Percentiles rank a stretch among this genome's conserved stretches.
Evolutionary conservation across 2,329 filamentous ascomycete genomes (phyloP).

Genomic region (Fusarium globosum): DNA sequence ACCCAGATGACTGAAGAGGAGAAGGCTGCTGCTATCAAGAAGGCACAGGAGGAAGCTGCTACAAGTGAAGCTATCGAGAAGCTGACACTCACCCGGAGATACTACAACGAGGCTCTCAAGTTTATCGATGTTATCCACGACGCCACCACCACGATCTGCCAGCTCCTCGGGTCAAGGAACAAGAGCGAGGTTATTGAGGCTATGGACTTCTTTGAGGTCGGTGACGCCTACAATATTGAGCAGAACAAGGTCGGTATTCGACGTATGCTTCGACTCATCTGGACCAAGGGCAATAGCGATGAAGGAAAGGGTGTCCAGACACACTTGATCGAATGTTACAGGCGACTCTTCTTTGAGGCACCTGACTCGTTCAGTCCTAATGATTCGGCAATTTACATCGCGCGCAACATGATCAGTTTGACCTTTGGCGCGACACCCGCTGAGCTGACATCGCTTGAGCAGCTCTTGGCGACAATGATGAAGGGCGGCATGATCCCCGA

Average conservation of each 20-base stretch:
- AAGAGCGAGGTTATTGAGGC: slow-evolving; percentile 99
- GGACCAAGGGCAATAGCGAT: slow-evolving; percentile 99
- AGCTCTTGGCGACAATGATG: slow-evolving; percentile 97
- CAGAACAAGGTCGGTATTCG: slow-evolving; percentile 92
- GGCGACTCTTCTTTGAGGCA: slow-evolving; percentile 93
- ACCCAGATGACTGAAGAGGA: slow-evolving; percentile 81
- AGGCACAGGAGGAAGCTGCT: slow-evolving; percentile 86
- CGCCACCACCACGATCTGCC: slow-evolving; percentile 82
- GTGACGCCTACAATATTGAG: slow-evolving; percentile 96
- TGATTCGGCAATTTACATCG: slow-evolving; percentile 94
- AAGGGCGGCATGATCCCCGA: slow-evolving; percentile 88
- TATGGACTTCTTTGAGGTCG: slow-evolving; percentile 97
- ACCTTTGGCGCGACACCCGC: slow-evolving; percentile 96
- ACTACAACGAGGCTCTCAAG: slow-evolving; percentile 91
- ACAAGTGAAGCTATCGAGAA: slow-evolving; percentile 90
- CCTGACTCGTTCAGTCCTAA: slow-evolving; percentile 88
- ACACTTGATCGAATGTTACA: slow-evolving; percentile 97
- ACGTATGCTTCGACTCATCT: slow-evolving; percentile 95
- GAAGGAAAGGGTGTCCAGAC: slow-evolving; percentile 98
- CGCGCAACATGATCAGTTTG: slow-evolving; percentile 98
- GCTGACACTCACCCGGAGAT: slow-evolving; percentile 86
- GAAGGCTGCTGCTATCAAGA: slow-evolving; percentile 77
- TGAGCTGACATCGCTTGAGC: slow-evolving; percentile 93
- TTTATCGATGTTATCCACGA: slow-evolving; percentile 94
- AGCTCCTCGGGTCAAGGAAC: slow-evolving; percentile 92